These are phyloP conservation scores for Leccinum fallax DNA, from an alignment of 1,284 basidiomycete genomes.

Conservation along the genomic window DNA sequence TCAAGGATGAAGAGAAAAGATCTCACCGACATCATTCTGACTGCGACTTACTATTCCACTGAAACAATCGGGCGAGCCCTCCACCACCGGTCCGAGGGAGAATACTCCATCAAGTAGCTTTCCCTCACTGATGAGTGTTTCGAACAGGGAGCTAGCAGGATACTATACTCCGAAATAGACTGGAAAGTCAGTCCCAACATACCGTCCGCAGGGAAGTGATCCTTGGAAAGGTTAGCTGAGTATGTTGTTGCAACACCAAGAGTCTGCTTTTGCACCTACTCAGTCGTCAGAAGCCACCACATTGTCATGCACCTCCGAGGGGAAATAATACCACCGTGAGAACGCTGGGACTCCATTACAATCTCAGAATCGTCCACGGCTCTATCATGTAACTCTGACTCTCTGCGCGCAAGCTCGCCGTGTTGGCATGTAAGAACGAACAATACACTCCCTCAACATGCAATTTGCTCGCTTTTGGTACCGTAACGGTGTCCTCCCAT, in stretches of 20 bases:
- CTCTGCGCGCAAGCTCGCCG: too few species aligned
- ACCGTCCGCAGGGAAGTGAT: neutral
- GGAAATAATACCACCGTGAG: too few species aligned
- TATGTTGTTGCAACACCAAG: neutral
- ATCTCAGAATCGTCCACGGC: too few species aligned
- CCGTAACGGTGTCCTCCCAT: neutral
- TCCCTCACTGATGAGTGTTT: neutral
- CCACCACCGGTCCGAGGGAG: neutral
- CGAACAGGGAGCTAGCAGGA: slow-evolving; percentile 24
- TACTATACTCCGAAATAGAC: neutral
- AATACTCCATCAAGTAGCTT: neutral
- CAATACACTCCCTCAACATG: too few species aligned
- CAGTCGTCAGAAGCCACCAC: neutral
- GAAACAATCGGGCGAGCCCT: neutral
- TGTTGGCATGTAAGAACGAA: too few species aligned
- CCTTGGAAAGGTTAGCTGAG: neutral
- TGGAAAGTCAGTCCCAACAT: neutral
- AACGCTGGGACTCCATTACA: too few species aligned
- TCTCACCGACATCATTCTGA: neutral
- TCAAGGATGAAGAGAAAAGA: neutral
- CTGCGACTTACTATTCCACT: neutral
- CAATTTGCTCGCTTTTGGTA: neutral
- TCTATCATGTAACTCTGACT: too few species aligned
- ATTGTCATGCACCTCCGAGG: too few species aligned
- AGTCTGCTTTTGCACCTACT: neutral